Evolutionary conservation across 164 flowering plant species (phyloP), one percentile per base, ranked within the genome.

Genomic region (Euptelea pleiosperma): DNA sequence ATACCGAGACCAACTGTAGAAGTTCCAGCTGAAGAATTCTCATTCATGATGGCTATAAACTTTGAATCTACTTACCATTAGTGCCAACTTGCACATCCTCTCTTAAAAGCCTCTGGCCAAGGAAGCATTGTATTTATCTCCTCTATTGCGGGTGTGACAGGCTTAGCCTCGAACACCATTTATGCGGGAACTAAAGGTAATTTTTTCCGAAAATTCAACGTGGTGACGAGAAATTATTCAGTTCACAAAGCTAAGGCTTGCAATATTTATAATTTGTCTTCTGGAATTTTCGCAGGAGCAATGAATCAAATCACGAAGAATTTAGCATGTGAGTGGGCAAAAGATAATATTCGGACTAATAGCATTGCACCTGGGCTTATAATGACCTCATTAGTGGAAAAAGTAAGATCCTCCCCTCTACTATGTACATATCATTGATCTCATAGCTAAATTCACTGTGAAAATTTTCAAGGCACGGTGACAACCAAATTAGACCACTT

Each of bases 61-160:
- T 26, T 28, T 1, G 67, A 63, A 28, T 29, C 63, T 11, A 37
- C 42, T 3, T 55, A 34, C 35, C 59, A 55, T 39, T 9, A 40
- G 25, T 55, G 35, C 2, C 47, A 28, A 41, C 46, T 55, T 7
- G 46, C 59, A 15, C 34, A 55, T 36, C 59, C 59, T 25, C 46
- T 55, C 5, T 28, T 55, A 11, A 40, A 55, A 39, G 47, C 59
- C 35, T 55, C 59, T n/a, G 59, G 59, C 0, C 14, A 6, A 1
- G 59, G 59, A 55, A 55, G 11, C 46, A 39, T 55, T 41, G 59
- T 55, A 0, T 55, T 55, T 47, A 40, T 55, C 6, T 55, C 47
- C 7, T 55, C 47, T n/a, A n/a, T 55, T 39, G 46, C 34, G 9
- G 59, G 47, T 24, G 46, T 37, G 15, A 12, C 15, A n/a, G 4